A percentile compares a stretch with the other conserved stretches of the same genome.
Conservation (phyloP, 306 rosid species). For the Pterocarpus macrocarpus region DNA sequence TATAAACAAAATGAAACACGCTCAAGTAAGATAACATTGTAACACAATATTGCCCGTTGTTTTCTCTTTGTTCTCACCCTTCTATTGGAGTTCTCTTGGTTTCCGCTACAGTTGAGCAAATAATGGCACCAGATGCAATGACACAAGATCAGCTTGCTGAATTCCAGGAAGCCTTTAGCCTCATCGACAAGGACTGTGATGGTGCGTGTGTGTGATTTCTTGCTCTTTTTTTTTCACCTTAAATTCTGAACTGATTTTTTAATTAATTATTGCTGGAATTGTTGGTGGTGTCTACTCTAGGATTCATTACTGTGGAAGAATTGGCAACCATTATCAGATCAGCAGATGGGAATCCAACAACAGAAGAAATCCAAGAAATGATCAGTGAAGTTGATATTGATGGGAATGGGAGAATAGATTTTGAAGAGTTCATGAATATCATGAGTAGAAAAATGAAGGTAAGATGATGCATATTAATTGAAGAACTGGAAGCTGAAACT, state of each 20-base stretch:
- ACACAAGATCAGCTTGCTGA: conserved; percentile 78
- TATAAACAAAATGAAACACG: not conserved
- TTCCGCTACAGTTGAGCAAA: no score
- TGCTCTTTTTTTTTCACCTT: not conserved
- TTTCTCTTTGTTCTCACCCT: not conserved
- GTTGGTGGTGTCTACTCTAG: conserved; percentile 43
- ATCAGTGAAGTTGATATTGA: conserved; percentile 71
- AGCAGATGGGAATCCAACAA: conserved; percentile 75
- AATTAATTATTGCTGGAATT: not conserved
- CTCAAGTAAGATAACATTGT: not conserved
- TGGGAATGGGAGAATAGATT: conserved; percentile 77
- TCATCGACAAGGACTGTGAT: conserved; percentile 69
- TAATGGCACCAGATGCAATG: conserved; percentile 59
- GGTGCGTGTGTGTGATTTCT: not conserved
- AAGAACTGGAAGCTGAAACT: not conserved
- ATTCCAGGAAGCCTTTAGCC: conserved; percentile 75
- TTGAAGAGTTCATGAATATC: conserved; percentile 71
- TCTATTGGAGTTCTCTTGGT: not conserved
- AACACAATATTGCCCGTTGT: conserved; percentile 28
- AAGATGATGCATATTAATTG: not conserved
- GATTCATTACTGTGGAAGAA: conserved; percentile 76
- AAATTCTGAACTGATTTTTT: not conserved
- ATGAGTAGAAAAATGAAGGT: conserved; percentile 85
- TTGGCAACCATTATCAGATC: conserved; percentile 74
- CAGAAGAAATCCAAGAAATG: conserved; percentile 77